These are phyloP conservation scores for Pyrenophora tritici-repentis DNA, from an alignment of 2,329 filamentous ascomycete species.

Conservation along the genomic window DNA sequence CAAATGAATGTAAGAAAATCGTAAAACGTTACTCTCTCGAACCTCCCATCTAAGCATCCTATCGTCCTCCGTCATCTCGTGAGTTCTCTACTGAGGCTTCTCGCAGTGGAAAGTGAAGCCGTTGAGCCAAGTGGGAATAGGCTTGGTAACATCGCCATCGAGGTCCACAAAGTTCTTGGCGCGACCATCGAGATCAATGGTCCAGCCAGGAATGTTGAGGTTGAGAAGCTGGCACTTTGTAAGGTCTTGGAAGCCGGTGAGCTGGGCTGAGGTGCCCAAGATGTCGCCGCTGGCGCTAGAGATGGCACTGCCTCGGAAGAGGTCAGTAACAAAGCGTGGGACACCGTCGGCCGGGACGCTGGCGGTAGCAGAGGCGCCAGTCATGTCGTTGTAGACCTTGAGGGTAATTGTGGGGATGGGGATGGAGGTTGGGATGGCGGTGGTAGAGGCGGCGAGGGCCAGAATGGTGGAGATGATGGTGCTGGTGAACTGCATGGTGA, in stretches of 20 bases:
- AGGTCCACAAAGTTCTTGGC: conserved; percentile 20
- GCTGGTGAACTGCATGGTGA: conserved; percentile 22
- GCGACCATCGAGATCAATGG: conserved; percentile 17
- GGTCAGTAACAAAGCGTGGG: conserved; percentile 1
- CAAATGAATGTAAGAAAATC: neutral
- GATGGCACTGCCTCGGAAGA: conserved; percentile 16
- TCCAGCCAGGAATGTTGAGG: conserved; percentile 1
- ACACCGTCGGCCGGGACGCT: conserved; percentile 11
- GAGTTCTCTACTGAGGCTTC: conserved; percentile 5
- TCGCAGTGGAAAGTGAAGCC: conserved; percentile 20
- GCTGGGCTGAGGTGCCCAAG: conserved; percentile 18
- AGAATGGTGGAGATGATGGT: conserved; percentile 13
- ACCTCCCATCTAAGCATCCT: neutral
- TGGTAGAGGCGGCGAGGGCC: conserved; percentile 10
- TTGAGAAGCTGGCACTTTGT: conserved; percentile 17
- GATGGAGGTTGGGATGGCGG: conserved; percentile 6
- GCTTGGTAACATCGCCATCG: conserved; percentile 15
- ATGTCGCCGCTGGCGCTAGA: conserved; percentile 9
- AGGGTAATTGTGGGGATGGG: conserved; percentile 11
- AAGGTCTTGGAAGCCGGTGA: conserved; percentile 13
- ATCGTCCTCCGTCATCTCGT: neutral
- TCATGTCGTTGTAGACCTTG: conserved; percentile 16
- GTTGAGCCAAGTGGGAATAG: conserved; percentile 16
- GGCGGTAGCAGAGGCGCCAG: conserved; percentile 9
- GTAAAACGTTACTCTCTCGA: too few species aligned